Evolutionary conservation across 345 rosid species (phyloP), one percentile per base, ranked within the genome.

Genomic region (Turritis glabra): DNA sequence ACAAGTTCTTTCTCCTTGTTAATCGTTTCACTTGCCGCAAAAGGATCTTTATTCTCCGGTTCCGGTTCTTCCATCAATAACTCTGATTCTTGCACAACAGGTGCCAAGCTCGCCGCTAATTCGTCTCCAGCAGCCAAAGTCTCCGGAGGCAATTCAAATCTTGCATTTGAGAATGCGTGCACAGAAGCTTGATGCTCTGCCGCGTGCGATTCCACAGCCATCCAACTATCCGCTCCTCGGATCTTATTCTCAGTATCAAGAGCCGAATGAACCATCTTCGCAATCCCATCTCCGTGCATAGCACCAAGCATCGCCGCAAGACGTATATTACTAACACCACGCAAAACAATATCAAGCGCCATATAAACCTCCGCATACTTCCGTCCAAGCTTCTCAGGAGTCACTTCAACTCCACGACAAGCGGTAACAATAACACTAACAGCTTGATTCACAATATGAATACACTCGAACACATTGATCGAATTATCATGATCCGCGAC

Each of bases 371-470:
- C 99, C 2, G 98, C 97, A 62, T 95, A 95, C 66, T 90, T 95
- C 27, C 94, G 79, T 70, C 82, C 84, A 38, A 95, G 88, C 85
- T 95, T 95, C 81, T 92, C 99, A 4, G 98, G 97, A n/a, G 96
- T 92, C 38, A 95, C 99, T 21, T 90, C 99, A 4, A 95, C 97
- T 46, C 99, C 99, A n/a, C 98, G 97, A 79, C 99, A 95, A 38
- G 98, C 98, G 4, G 99, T 82, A 7, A 95, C 97, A 43, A 95
- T 59, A n/a, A 92, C 99, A 70, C 90, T 90, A 51, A 95, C 99
- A 2, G 99, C 97, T 64, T 95, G 98, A 73, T 95, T 95, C 19
- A 95, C 99, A 51, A 92, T 87, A 77, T 92, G 85, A 77, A 95
- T 95, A 79, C 98, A 95, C 84, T 95, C 98, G 55, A 95, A 95